Evolutionary conservation across 345 rosid genomes (phyloP).

Genomic region (Arabidopsis suecica): DNA sequence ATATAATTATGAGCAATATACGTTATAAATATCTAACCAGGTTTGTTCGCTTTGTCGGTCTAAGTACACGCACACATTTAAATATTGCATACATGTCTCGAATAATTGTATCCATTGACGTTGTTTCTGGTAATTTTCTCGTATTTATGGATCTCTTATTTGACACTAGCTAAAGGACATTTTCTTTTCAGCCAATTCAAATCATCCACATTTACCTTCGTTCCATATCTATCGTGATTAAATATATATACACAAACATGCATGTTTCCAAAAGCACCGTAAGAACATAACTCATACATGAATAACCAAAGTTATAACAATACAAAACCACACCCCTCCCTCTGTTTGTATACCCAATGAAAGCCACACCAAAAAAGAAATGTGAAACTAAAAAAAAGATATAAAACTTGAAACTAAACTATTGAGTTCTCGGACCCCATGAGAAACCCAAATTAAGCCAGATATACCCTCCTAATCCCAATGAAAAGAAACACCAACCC

Average conservation of each 20-base stretch:
- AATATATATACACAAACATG: conserved; percentile 1
- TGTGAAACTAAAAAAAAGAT: conserved; percentile 35
- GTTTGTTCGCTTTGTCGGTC: conserved; percentile 39
- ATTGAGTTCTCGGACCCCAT: conserved; percentile 37
- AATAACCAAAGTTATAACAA: conserved; percentile 37
- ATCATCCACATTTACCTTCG: conserved; percentile 13
- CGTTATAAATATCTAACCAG: conserved; percentile 11
- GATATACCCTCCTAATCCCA: conserved; percentile 43
- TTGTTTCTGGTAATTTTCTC: conserved; percentile 9
- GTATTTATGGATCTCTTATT: conserved; percentile 19
- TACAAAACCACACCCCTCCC: conserved; percentile 40
- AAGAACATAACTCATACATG: conserved; percentile 42
- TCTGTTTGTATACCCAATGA: conserved; percentile 44
- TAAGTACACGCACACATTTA: not conserved
- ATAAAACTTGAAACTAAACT: conserved; percentile 26
- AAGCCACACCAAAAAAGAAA: conserved; percentile 38
- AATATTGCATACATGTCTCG: not conserved
- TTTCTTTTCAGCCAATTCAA: conserved; percentile 25
- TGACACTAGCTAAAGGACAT: conserved; percentile 26
- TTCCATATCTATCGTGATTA: conserved; percentile 12
- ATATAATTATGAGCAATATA: conserved; percentile 23
- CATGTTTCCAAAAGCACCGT: conserved; percentile 28
- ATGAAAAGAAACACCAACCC: conserved; percentile 41
- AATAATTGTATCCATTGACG: conserved; percentile 19
- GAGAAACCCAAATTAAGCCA: conserved; percentile 40